Evolutionary conservation across 129 eudicot species (phyloP).

Genomic region (Flaveria bidentis): DNA sequence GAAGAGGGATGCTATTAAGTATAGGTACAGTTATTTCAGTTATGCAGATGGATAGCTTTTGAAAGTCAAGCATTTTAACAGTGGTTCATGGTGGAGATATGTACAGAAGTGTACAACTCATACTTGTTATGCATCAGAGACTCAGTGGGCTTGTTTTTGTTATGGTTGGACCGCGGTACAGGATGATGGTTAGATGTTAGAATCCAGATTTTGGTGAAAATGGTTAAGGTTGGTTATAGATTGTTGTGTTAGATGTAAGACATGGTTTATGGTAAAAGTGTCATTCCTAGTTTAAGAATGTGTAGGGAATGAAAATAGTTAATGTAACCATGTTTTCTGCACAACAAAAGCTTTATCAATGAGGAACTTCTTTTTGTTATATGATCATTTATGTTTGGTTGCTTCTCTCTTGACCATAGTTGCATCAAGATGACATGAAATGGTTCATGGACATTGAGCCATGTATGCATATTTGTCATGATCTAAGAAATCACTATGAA

Average conservation of each 20-base stretch:
- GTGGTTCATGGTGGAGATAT: slow-evolving; percentile 24
- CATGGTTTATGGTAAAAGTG: slow-evolving; percentile 9
- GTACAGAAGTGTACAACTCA: slow-evolving; percentile 38
- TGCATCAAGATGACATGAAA: no score
- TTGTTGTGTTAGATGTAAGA: slow-evolving; percentile 22
- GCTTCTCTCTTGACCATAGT: not conserved
- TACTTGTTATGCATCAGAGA: slow-evolving; percentile 28
- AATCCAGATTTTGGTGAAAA: slow-evolving; percentile 33
- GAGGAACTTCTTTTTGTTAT: slow-evolving; percentile 12
- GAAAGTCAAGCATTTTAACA: slow-evolving; percentile 45
- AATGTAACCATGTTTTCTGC: slow-evolving; percentile 30
- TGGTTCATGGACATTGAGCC: no score
- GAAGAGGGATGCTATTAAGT: slow-evolving; percentile 45
- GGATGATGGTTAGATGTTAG: slow-evolving; percentile 32
- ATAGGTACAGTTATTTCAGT: slow-evolving; percentile 20
- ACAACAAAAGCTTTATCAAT: slow-evolving; percentile 32
- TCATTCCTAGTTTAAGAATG: slow-evolving; percentile 7
- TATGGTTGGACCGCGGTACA: slow-evolving; percentile 22
- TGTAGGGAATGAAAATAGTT: slow-evolving; percentile 16
- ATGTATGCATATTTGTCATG: no score
- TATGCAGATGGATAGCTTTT: slow-evolving; percentile 39
- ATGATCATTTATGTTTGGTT: not conserved
- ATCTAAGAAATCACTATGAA: no score
- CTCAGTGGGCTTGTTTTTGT: slow-evolving; percentile 27
- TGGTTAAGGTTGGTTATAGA: not conserved